Conservation (phyloP, 306 rosid species). For the Lagenaria siceraria region DNA sequence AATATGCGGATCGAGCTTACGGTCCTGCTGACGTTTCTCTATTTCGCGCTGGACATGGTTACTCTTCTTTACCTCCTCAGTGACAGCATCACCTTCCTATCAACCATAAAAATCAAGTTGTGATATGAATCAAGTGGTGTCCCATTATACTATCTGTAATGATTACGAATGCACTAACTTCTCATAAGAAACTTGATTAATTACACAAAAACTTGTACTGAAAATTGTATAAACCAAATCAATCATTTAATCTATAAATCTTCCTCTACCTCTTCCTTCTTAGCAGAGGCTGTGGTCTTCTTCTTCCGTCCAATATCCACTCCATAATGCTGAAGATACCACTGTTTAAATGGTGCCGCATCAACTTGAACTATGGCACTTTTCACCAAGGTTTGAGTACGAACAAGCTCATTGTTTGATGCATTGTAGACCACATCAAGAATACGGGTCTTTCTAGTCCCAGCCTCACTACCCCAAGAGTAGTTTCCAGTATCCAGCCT, state of each 20-base stretch:
- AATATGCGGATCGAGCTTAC: background rate
- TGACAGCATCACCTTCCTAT: conserved; percentile 4
- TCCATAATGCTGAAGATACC: conserved; percentile 6
- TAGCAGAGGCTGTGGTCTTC: background rate
- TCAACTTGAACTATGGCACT: conserved; percentile 3
- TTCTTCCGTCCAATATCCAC: conserved; percentile 3
- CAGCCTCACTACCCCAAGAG: conserved; percentile 7
- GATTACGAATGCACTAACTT: background rate
- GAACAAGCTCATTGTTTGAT: conserved; percentile 5
- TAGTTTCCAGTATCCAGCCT: conserved; percentile 3
- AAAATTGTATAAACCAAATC: background rate
- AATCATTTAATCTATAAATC: background rate
- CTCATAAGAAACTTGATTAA: too few relatives aligned
- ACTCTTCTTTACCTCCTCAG: background rate
- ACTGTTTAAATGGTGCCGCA: conserved; percentile 7
- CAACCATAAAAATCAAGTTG: background rate
- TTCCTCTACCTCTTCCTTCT: conserved; percentile 3
- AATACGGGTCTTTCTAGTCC: conserved; percentile 1
- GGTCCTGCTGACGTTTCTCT: conserved; percentile 5
- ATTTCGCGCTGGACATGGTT: conserved; percentile 3
- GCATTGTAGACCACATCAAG: conserved; percentile 8
- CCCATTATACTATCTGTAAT: background rate
- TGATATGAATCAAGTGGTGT: background rate
- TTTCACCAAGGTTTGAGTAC: conserved; percentile 3
- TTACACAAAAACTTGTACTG: background rate